These are phyloP conservation scores for Sclerotiophoma versabilis DNA, from an alignment of 2,329 filamentous ascomycete species.

Conservation along the genomic window DNA sequence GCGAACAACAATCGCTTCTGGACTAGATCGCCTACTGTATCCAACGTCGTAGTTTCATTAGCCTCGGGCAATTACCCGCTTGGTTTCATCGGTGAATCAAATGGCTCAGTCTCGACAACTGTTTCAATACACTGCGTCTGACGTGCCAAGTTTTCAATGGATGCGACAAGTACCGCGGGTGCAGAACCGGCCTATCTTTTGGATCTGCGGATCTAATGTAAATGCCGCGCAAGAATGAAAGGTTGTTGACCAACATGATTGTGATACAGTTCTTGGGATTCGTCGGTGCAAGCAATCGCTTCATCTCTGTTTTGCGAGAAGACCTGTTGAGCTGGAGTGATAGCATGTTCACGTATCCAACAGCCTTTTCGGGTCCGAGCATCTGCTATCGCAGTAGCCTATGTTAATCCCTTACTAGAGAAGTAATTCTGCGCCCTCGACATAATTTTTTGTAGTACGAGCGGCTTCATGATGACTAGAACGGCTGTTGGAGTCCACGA, in stretches of 20 bases:
- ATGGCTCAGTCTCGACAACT: slow-evolving; percentile 34
- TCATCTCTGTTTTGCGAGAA: slow-evolving; percentile 16
- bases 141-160: slow-evolving; percentile 50
- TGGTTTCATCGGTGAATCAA: slow-evolving; percentile 37
- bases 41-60: slow-evolving; percentile 1
- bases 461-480: not conserved
- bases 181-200: slow-evolving; percentile 44
- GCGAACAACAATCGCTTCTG: slow-evolving; percentile 2
- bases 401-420: slow-evolving; percentile 8
- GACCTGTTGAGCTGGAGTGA: slow-evolving; percentile 18
- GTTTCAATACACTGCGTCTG: slow-evolving; percentile 39
- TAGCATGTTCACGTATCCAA: slow-evolving; percentile 13
- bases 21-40: slow-evolving; percentile 5
- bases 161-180: slow-evolving; percentile 52
- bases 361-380: not conserved
- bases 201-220: slow-evolving; percentile 48
- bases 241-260: slow-evolving; percentile 36
- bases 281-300: slow-evolving; percentile 18
- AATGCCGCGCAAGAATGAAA: slow-evolving; percentile 51
- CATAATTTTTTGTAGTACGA: not conserved
- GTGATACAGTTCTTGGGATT: slow-evolving; percentile 34
- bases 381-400: slow-evolving; percentile 8
- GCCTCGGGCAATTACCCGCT: slow-evolving; percentile 10
- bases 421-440: not conserved
- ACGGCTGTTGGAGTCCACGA: slow-evolving; percentile 28